phyloP scores from a whole-genome alignment of 768 basidiomycete species.

The Podaxis rugospora region DNA sequence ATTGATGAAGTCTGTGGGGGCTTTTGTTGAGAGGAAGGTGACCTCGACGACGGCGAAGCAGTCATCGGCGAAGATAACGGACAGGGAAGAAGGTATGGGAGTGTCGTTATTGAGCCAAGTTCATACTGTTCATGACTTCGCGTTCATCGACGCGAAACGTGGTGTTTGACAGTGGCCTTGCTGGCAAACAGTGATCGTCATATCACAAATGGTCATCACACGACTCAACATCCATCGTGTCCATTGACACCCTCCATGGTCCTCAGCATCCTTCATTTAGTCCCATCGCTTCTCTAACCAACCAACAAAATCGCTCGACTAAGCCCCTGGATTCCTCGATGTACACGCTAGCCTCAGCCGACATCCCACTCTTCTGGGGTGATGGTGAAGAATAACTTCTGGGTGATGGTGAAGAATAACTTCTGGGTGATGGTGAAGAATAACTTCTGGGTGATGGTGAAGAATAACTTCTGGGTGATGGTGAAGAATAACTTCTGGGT shows the following conservation, averaged over 20 bases:
- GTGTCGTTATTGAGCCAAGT: neutral
- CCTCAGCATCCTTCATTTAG: too few relatives aligned
- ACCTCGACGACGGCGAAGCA: conserved; percentile 7
- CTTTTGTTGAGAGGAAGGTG: neutral
- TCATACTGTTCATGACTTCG: neutral
- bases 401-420: too few relatives aligned
- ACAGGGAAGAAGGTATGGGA: neutral
- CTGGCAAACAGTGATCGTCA: neutral
- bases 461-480: too few relatives aligned
- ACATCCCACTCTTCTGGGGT: neutral
- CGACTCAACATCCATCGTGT: neutral
- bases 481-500: too few relatives aligned
- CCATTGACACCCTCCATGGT: neutral
- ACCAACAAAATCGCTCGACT: too few relatives aligned
- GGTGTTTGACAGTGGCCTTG: conserved; percentile 2
- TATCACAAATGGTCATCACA: neutral
- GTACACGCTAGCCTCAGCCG: neutral
- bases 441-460: too few relatives aligned
- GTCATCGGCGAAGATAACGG: neutral
- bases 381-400: neutral
- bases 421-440: too few relatives aligned
- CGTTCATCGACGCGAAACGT: neutral
- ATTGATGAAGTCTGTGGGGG: conserved; percentile 11
- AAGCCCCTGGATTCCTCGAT: neutral
- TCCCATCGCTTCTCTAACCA: too few relatives aligned